A percentile compares a stretch with the other conserved stretches of the same genome.
Conservation (phyloP, 768 basidiomycete genomes). For the Phanerochaete carnosa region DNA sequence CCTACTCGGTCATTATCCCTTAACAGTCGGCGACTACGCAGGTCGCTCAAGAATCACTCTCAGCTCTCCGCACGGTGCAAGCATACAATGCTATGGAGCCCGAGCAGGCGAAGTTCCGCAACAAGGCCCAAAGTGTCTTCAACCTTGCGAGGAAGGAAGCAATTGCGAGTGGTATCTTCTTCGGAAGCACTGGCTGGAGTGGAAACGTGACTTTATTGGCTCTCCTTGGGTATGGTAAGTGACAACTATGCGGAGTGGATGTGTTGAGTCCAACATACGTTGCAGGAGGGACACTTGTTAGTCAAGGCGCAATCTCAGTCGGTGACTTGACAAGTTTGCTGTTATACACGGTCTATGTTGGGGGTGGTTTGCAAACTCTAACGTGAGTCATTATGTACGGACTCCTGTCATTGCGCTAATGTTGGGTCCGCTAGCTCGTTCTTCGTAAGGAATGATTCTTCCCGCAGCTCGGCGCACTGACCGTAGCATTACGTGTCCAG, state of each 20-base stretch:
- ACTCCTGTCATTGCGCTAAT: background rate
- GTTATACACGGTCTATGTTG: slow-evolving; percentile 89
- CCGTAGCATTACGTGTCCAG: slow-evolving; percentile 31
- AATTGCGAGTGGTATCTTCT: slow-evolving; percentile 88
- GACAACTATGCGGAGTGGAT: background rate
- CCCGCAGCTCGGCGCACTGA: slow-evolving; percentile 9
- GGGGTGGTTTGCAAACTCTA: slow-evolving; percentile 74
- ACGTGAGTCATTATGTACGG: slow-evolving; percentile 44
- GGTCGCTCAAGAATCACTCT: slow-evolving; percentile 88
- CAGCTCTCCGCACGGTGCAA: slow-evolving; percentile 85
- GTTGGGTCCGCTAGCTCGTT: slow-evolving; percentile 27
- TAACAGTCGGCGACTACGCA: slow-evolving; percentile 28
- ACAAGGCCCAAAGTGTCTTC: slow-evolving; percentile 63
- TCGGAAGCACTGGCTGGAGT: slow-evolving; percentile 87
- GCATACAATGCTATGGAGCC: slow-evolving; percentile 82
- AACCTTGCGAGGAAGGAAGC: slow-evolving; percentile 82
- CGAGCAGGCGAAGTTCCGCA: slow-evolving; percentile 75
- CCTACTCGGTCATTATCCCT: too few species aligned
- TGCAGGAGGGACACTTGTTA: slow-evolving; percentile 87
- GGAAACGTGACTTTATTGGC: slow-evolving; percentile 90
- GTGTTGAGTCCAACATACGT: background rate
- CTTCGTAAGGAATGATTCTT: slow-evolving; percentile 29
- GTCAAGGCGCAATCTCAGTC: slow-evolving; percentile 82
- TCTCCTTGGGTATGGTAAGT: slow-evolving; percentile 84
- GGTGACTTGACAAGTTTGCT: slow-evolving; percentile 88